Conservation (phyloP, 257 asterid genomes). For the Coffea canephora region DNA sequence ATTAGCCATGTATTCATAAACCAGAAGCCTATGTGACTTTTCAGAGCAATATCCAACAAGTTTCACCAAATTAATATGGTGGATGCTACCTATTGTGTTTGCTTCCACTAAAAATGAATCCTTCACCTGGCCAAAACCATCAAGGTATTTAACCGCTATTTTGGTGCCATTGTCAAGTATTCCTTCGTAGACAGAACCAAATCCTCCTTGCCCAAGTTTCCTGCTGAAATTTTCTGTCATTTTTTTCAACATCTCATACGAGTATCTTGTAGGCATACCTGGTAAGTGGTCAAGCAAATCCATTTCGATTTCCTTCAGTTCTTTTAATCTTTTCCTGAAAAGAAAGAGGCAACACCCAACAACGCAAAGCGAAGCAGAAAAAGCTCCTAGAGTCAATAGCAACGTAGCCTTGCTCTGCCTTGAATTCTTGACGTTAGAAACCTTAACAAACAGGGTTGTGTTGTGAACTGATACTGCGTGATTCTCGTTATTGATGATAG, state of each 20-base stretch:
- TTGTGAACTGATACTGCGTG: background rate
- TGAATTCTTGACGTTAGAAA: background rate
- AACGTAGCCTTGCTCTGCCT: background rate
- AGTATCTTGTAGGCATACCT: conserved; percentile 29
- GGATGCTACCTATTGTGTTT: conserved; percentile 23
- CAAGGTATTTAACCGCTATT: conserved; percentile 23
- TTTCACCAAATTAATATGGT: conserved; percentile 25
- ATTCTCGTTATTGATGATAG: conserved; percentile 7
- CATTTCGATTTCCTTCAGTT: background rate
- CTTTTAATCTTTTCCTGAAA: background rate
- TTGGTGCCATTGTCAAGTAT: conserved; percentile 5
- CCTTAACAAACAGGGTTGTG: conserved; percentile 18
- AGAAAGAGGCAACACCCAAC: background rate
- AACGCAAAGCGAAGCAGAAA: background rate
- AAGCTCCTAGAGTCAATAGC: background rate
- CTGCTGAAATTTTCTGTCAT: conserved; percentile 17
- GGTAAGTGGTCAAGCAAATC: conserved; percentile 17
- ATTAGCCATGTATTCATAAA: conserved; percentile 19
- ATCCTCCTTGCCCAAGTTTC: conserved; percentile 29
- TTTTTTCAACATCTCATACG: conserved; percentile 13
- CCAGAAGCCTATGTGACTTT: conserved; percentile 21
- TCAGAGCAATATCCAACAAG: conserved; percentile 23
- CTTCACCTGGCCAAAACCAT: background rate
- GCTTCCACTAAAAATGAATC: conserved; percentile 25
- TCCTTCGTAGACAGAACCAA: conserved; percentile 29